Base-by-base conservation (phyloP, 306 rosid species). In the Myrica gale region DNA sequence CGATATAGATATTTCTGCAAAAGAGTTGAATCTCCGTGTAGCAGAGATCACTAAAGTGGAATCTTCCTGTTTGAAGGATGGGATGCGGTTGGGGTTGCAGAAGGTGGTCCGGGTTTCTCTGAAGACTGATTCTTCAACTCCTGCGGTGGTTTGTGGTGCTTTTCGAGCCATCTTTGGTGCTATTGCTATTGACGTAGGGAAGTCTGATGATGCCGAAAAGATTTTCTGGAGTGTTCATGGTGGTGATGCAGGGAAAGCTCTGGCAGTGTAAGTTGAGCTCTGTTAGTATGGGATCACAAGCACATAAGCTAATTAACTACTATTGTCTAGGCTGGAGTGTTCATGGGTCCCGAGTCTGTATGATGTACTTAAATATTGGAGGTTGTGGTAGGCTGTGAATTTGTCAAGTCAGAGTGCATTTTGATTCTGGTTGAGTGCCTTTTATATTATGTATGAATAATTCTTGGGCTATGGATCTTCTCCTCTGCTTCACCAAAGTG, bases 91-190 rank as follows among this genome's bases (percentile, higher is more conserved):
- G 75, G 87, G 83, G 32, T 74, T 91, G 84, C 84, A 81, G 13
- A 87, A 91, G 81, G 85, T 89, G 10, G 82, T 91, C 17, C 84
- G 96, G 9, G 90, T 92, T 53, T 85, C 97, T 10, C 8, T 84
- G 60, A 90, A 85, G 84, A 90, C 96, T 37, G 60, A 87, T 76
- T 85, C 93, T 42, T 80, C 97, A 13, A 1, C 85, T 53, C 83
- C 93, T 12, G 9, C 71, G 21, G 88, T 90, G 52, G 88, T 88
- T 73, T 92, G 93, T 54, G 88, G 87, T 17, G 96, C 97, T 1
- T 90, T 90, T 53, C 87, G 97, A 13, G 89, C 96, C 5, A 79
- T 92, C 51, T 87, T 92, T 42, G 92, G 84, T 41, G 97, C 96
- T 10, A 80, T 92, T 77, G 89, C 93, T 78, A 12, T 92, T 73